phyloP scores from a whole-genome alignment of 1,139 yeast genomes.

The Petasospora fabianii region DNA sequence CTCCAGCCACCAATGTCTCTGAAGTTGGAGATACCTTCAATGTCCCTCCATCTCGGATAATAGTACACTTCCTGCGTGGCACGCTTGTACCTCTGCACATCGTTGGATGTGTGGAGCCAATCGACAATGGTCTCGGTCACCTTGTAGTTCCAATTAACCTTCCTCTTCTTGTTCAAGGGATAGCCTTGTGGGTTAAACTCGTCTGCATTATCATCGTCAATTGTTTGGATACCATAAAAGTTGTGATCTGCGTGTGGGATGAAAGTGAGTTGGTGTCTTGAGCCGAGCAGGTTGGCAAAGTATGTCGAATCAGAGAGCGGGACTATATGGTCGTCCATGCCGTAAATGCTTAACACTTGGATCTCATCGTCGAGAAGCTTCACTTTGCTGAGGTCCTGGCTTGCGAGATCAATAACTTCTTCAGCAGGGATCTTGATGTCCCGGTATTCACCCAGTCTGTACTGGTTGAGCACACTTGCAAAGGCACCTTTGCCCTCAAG shows the following conservation, averaged over 20 bases:
- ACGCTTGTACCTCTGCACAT: constrained; percentile 49
- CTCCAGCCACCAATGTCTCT: constrained; percentile 82
- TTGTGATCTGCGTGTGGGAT: constrained; percentile 78
- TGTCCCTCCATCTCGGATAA: constrained; percentile 55
- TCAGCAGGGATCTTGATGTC: constrained; percentile 41
- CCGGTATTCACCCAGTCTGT: constrained; percentile 49
- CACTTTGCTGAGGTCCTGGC: constrained; percentile 44
- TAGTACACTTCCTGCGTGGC: constrained; percentile 32
- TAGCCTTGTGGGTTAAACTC: constrained; percentile 38
- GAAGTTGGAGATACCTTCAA: constrained; percentile 72
- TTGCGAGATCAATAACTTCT: constrained; percentile 55
- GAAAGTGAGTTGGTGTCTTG: constrained; percentile 55
- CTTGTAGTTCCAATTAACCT: constrained; percentile 54
- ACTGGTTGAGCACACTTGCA: constrained; percentile 26
- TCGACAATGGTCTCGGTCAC: constrained; percentile 52
- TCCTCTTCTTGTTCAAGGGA: constrained; percentile 43
- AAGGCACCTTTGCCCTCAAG: constrained; percentile 17
- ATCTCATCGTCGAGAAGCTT: constrained; percentile 43
- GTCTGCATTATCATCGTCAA: constrained; percentile 30
- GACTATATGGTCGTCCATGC: constrained; percentile 61
- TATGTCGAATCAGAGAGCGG: constrained; percentile 60
- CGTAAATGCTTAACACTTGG: constrained; percentile 67
- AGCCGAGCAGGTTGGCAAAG: constrained; percentile 54
- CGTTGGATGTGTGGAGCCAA: constrained; percentile 49
- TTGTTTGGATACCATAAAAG: constrained; percentile 51